Percentiles rank a stretch among this genome's conserved stretches.
phyloP scores from a whole-genome alignment of 805 yeast species.

The Wickerhamomyces hampshirensis region DNA sequence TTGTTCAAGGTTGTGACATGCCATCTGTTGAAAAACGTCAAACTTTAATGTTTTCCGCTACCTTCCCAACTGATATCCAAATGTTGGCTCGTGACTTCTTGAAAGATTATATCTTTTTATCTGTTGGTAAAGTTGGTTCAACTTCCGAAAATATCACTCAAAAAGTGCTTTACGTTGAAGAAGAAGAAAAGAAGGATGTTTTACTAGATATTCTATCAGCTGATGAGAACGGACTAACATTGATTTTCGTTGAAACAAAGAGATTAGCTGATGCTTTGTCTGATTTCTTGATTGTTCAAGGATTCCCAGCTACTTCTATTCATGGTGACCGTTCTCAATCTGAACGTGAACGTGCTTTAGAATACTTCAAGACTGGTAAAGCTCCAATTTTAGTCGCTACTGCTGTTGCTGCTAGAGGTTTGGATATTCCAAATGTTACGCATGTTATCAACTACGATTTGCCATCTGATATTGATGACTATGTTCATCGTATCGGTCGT shows the following conservation, averaged over 20 bases:
- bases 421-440: slow-evolving; percentile 98
- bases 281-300: slow-evolving; percentile 82
- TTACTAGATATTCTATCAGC: slow-evolving; percentile 82
- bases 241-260: slow-evolving; percentile 96
- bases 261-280: slow-evolving; percentile 96
- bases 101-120: slow-evolving; percentile 90
- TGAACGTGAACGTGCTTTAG: slow-evolving; percentile 97
- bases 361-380: slow-evolving; percentile 86
- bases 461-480: slow-evolving; percentile 96
- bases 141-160: slow-evolving; percentile 98
- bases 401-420: slow-evolving; percentile 99
- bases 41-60: slow-evolving; percentile 97
- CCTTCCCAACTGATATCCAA: slow-evolving; percentile 98
- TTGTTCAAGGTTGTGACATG: slow-evolving; percentile 98
- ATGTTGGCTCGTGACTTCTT: slow-evolving; percentile 95
- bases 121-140: slow-evolving; percentile 99
- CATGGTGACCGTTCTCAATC: slow-evolving; percentile 98
- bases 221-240: slow-evolving; percentile 78
- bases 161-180: slow-evolving; percentile 87
- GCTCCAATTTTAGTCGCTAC: slow-evolving; percentile 97
- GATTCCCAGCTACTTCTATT: slow-evolving; percentile 95
- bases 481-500: slow-evolving; percentile 99
- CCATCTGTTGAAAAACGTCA: slow-evolving; percentile 88
- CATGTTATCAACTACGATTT: slow-evolving; percentile 97
- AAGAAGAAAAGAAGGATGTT: slow-evolving; percentile 85